Base-by-base conservation (phyloP, 192 early-diverging fungal species). In the Entomortierella chlamydospora region DNA sequence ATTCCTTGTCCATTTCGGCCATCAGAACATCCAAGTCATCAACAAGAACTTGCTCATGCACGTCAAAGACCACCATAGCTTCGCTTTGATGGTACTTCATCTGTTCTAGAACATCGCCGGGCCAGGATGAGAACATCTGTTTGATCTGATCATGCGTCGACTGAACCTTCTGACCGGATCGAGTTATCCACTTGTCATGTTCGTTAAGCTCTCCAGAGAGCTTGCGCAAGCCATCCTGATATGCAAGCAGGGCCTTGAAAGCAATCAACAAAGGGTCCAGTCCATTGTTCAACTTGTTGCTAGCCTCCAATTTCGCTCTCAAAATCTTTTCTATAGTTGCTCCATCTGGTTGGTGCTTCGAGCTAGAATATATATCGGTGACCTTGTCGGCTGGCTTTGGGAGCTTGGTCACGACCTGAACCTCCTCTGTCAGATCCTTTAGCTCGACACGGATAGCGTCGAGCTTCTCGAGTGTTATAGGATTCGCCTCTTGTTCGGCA, bases 51-150 rank as follows among this genome's bases (percentile, higher is more conserved):
- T 79, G 76, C 42, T 79, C 76, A 42, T 79, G 66, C 29, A 79
- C 76, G 54, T 79, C 76, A 70, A 70, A 79, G 39, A 79, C 25
- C 15, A 79, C 68, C 76, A 79, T 79, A 0, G 56, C 23, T 29
- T 70, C 76, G 17, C 66, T 55, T 2, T 29, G 26, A 9, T 69
- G 66, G 34, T n/a, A 55, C 50, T 57, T 61, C 54, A 61, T 41
- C 52, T 79, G 67, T 52, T 79, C 76, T 6, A 70, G 50, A 39
- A 70, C 76, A 50, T 79, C 63, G 7, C 76, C 76, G 9, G 76
- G 76, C 76, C 76, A 79, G 23, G 68, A 66, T 29, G 50, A 58
- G n/a, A 79, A 79, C 76, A 79, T 79, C 22, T 79, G 62, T 42
- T 61, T 65, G 57, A 79, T 70, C 28, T 79, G 76, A 1, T 79